Evolutionary conservation across 2,329 filamentous ascomycete species (phyloP).

Genomic region (Penicillium vulpinum): DNA sequence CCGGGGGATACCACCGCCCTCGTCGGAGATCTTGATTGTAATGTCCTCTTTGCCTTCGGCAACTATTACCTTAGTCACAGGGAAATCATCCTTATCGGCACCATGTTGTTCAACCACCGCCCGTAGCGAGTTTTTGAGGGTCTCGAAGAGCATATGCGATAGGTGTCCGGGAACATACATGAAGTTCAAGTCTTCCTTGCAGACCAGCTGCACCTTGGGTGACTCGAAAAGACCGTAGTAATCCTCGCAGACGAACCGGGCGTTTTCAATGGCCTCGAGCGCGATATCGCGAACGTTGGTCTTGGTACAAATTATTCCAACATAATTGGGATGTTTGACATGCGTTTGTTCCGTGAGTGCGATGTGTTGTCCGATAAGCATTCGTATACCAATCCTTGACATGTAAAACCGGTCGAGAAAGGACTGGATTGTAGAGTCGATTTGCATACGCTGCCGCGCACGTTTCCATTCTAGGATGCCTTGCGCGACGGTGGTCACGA

Average conservation of each 20-base stretch:
- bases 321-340: constrained; percentile 86
- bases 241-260: constrained; percentile 97
- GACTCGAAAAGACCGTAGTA: constrained; percentile 97
- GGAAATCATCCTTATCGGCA: constrained; percentile 92
- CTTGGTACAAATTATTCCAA: constrained; percentile 98
- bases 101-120: constrained; percentile 96
- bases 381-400: constrained; percentile 97
- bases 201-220: constrained; percentile 93
- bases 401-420: constrained; percentile 99
- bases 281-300: constrained; percentile 95
- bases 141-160: constrained; percentile 99
- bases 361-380: constrained; percentile 98
- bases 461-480: constrained; percentile 98
- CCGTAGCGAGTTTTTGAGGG: constrained; percentile 94
- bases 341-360: constrained; percentile 91
- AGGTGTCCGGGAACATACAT: constrained; percentile 99
- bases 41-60: constrained; percentile 98
- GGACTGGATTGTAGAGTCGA: constrained; percentile 93
- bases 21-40: constrained; percentile 96
- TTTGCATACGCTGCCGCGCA: constrained; percentile 93
- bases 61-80: constrained; percentile 94
- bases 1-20: constrained; percentile 91
- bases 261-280: constrained; percentile 96
- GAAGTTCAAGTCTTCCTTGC: constrained; percentile 90
- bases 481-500: constrained; percentile 97